These are phyloP conservation scores for Melampsora americana DNA, from an alignment of 1,284 basidiomycete genomes.

Conservation along the genomic window DNA sequence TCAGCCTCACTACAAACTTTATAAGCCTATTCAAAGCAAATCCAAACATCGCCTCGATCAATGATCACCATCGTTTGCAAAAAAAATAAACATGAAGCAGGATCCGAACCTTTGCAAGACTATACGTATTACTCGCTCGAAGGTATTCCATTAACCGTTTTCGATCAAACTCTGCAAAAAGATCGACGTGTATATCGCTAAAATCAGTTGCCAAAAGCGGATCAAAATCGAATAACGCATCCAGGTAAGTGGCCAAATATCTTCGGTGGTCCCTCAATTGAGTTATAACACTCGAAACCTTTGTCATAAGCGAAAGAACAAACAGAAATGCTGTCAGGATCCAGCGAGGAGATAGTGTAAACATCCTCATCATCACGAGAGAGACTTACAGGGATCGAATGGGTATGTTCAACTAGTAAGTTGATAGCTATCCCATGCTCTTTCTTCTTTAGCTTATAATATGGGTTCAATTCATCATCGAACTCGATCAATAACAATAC, in stretches of 20 bases:
- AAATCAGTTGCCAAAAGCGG: slow-evolving; percentile 74
- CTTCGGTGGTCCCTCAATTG: slow-evolving; percentile 74
- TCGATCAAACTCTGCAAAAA: slow-evolving; percentile 85
- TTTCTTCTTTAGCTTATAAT: background rate
- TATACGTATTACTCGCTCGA: slow-evolving; percentile 85
- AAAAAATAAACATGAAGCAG: slow-evolving; percentile 10
- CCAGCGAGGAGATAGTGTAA: background rate
- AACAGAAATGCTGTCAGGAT: slow-evolving; percentile 22
- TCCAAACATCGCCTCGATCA: background rate
- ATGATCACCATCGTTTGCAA: slow-evolving; percentile 14
- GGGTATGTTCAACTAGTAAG: slow-evolving; percentile 86
- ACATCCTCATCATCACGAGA: background rate
- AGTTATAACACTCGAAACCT: slow-evolving; percentile 81
- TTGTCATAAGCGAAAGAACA: slow-evolving; percentile 21
- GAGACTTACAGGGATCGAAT: slow-evolving; percentile 79
- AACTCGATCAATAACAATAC: slow-evolving; percentile 88
- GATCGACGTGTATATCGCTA: slow-evolving; percentile 80
- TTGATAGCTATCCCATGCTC: slow-evolving; percentile 68
- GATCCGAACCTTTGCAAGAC: slow-evolving; percentile 68
- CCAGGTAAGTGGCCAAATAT: slow-evolving; percentile 89
- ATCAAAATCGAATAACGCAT: slow-evolving; percentile 83
- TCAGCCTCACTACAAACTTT: slow-evolving; percentile 76
- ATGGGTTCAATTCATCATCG: slow-evolving; percentile 77
- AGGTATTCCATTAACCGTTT: slow-evolving; percentile 80
- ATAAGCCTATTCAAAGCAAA: slow-evolving; percentile 66